Percentiles rank a stretch among this genome's conserved stretches.
Evolutionary conservation across 2,329 filamentous ascomycete species (phyloP).

Genomic region (Arthroderma sp.): DNA sequence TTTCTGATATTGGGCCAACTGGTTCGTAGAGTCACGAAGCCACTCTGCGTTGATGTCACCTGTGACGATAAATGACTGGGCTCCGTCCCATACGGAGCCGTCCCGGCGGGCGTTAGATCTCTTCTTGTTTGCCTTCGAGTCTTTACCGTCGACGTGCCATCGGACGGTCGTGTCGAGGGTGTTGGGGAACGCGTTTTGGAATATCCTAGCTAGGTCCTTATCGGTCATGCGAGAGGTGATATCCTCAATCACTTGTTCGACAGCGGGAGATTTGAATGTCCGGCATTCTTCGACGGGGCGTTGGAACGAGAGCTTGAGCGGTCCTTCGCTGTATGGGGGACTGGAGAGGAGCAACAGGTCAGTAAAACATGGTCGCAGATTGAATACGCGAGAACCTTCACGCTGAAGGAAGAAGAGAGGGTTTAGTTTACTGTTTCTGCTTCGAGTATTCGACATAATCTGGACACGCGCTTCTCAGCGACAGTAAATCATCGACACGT

Average conservation of each 20-base stretch:
- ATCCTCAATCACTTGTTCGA: constrained; percentile 77
- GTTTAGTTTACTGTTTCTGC: constrained; percentile 11
- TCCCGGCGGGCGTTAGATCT: constrained; percentile 30
- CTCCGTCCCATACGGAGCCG: constrained; percentile 57
- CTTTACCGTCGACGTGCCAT: constrained; percentile 61
- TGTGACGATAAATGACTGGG: constrained; percentile 86
- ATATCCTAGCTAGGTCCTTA: constrained; percentile 77
- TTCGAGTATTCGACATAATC: constrained; percentile 18
- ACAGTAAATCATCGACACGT: constrained; percentile 3
- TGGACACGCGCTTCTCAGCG: constrained; percentile 13
- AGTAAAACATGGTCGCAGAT: background rate
- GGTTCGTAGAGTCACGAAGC: constrained; percentile 86
- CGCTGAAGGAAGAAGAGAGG: background rate
- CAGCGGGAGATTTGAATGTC: constrained; percentile 74
- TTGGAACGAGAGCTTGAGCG: constrained; percentile 71
- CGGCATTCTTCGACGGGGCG: constrained; percentile 69
- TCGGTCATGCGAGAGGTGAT: constrained; percentile 69
- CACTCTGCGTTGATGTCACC: constrained; percentile 89
- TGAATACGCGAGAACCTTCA: background rate
- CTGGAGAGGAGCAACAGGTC: constrained; percentile 32
- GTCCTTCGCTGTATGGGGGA: constrained; percentile 64
- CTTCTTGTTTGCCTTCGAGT: constrained; percentile 28
- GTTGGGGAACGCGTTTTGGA: constrained; percentile 91
- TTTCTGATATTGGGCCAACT: constrained; percentile 77
- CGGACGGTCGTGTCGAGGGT: constrained; percentile 80